A percentile compares a stretch with the other conserved stretches of the same genome.
Evolutionary conservation across 768 basidiomycete genomes (phyloP).

Genomic region (Cystofilobasidium ferigula): DNA sequence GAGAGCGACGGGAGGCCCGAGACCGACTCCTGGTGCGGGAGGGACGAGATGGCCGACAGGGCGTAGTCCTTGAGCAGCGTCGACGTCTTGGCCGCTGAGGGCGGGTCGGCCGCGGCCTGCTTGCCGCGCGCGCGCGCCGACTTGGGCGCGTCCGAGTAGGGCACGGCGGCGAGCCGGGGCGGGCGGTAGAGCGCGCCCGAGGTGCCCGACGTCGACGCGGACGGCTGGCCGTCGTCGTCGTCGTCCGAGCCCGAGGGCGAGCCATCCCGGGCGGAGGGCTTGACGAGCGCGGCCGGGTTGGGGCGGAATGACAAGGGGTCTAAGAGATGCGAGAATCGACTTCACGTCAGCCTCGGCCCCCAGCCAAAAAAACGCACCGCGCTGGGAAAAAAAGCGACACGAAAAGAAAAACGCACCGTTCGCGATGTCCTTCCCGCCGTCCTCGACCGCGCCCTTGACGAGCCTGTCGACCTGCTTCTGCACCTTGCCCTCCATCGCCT

Average conservation of each 20-base stretch:
- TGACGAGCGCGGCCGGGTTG: constrained; percentile 63
- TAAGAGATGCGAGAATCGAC: constrained; percentile 34
- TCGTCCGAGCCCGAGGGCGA: constrained; percentile 38
- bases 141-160: constrained; percentile 11
- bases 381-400: neutral
- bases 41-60: constrained; percentile 15
- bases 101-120: neutral
- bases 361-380: neutral
- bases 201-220: constrained; percentile 28
- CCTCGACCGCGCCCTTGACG: constrained; percentile 52
- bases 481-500: constrained; percentile 72
- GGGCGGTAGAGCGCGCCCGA: constrained; percentile 53
- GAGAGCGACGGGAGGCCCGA: constrained; percentile 20
- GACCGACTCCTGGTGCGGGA: constrained; percentile 19
- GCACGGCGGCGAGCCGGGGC: constrained; percentile 25
- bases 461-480: constrained; percentile 95
- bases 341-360: constrained; percentile 20
- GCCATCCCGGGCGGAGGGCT: constrained; percentile 28
- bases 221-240: constrained; percentile 38
- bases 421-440: constrained; percentile 40
- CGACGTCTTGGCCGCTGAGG: constrained; percentile 16
- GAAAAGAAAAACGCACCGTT: constrained; percentile 29
- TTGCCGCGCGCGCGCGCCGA: constrained; percentile 2
- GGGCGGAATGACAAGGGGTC: constrained; percentile 88
- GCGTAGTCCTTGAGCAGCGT: constrained; percentile 25